Conservation (phyloP, 306 rosid genomes). For the Mimosa bimucronata region DNA sequence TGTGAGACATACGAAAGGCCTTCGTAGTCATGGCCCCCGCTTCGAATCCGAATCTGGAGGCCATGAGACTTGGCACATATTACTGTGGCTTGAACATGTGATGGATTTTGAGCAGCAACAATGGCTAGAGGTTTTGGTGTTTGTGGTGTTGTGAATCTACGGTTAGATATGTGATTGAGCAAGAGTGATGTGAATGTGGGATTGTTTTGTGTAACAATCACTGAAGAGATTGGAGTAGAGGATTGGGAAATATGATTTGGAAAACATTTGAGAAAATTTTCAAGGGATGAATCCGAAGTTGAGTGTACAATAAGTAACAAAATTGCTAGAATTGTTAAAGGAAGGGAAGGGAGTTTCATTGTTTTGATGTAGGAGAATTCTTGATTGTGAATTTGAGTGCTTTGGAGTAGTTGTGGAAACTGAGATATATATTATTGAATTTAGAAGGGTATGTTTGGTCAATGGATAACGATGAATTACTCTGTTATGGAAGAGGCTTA, state of each 20-base stretch:
- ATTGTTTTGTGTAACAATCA: slow-evolving; percentile 18
- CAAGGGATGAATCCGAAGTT: background rate
- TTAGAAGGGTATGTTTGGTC: background rate
- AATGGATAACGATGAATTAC: background rate
- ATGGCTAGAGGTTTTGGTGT: slow-evolving; percentile 46
- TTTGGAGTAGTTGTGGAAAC: background rate
- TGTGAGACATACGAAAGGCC: slow-evolving; percentile 43
- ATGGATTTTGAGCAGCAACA: background rate
- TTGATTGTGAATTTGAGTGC: background rate
- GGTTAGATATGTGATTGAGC: slow-evolving; percentile 28
- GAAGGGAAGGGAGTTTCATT: background rate
- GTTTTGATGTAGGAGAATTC: too few relatives aligned
- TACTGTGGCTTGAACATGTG: slow-evolving; percentile 34
- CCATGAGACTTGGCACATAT: slow-evolving; percentile 31
- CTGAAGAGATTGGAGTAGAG: background rate
- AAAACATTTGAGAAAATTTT: slow-evolving; percentile 8
- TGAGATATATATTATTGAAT: background rate
- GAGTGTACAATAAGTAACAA: background rate
- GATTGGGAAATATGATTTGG: background rate
- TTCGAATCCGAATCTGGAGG: slow-evolving; percentile 42
- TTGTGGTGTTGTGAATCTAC: slow-evolving; percentile 23
- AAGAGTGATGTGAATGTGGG: slow-evolving; percentile 26
- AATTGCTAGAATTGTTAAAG: background rate
- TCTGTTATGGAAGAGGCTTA: background rate
- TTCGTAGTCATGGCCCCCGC: slow-evolving; percentile 51